A percentile compares a stretch with the other conserved stretches of the same genome.
Evolutionary conservation across 169 alveolate species (phyloP).

Genomic region (Theileria luwenshuni): DNA sequence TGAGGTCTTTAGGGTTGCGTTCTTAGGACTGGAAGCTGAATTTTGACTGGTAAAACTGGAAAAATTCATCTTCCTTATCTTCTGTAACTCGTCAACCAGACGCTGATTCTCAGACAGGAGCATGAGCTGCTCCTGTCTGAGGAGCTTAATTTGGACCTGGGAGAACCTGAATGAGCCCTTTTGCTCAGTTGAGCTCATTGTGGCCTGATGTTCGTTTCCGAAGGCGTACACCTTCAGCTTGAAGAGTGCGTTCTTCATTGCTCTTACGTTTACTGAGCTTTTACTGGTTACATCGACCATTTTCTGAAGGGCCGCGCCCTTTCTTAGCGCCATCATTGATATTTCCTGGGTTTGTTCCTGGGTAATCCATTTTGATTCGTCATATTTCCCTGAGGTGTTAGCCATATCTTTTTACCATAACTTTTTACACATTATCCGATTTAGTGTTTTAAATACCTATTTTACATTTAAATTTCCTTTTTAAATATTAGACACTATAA

Average conservation of each 20-base stretch:
- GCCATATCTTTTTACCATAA: neutral
- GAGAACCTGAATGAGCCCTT: conserved; percentile 57
- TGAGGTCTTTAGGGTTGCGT: conserved; percentile 46
- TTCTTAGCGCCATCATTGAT: conserved; percentile 67
- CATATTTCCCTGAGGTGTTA: neutral
- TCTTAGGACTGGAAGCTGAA: conserved; percentile 28
- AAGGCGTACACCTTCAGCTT: conserved; percentile 63
- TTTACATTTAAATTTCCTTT: too few species aligned
- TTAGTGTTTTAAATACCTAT: too few species aligned
- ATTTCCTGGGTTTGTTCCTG: conserved; percentile 65
- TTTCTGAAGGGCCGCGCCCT: conserved; percentile 77
- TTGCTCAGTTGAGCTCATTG: conserved; percentile 39
- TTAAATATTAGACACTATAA: too few species aligned
- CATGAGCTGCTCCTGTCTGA: conserved; percentile 79
- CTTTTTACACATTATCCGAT: neutral
- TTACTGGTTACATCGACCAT: conserved; percentile 59
- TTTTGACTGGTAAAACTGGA: conserved; percentile 6
- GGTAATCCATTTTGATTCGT: conserved; percentile 22
- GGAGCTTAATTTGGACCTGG: conserved; percentile 73
- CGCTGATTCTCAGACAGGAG: conserved; percentile 79
- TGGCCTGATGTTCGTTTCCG: conserved; percentile 62
- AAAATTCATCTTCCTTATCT: conserved; percentile 49
- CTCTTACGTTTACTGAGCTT: conserved; percentile 60
- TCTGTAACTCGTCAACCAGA: conserved; percentile 71
- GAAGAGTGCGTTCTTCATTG: conserved; percentile 66